Base-by-base conservation (phyloP, 1,139 yeast species). In the Petasospora rhodanensis region DNA sequence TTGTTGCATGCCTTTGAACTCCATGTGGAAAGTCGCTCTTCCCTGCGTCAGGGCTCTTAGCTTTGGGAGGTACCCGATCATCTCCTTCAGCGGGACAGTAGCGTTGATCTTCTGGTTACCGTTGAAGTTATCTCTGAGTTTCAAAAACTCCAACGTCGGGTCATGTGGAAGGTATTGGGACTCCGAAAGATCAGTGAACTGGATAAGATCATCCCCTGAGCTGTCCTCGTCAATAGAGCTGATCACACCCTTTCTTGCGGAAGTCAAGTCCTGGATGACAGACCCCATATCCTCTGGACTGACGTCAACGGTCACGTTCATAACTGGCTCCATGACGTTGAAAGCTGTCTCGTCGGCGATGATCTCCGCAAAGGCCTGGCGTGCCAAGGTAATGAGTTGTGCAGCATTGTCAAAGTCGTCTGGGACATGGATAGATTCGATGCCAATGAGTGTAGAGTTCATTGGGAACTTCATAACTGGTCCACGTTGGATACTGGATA, bases 41-140 rank as follows among this genome's bases (percentile, higher is more conserved):
- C 98, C 98, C 52, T 86, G 89, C 1, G 97, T 89, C 49, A 87
- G 64, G 24, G 94, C 79, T 51, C 97, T 64, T 29, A 91, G 62
- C 38, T 74, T 76, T 6, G 79, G 76, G 35, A 86, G 68, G 54
- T 91, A 91, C 2, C 96, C 95, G 35, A 89, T 73, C 96, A 91
- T 87, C 44, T 82, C 94, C 42, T 80, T 70, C 48, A 91, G 64
- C 8, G 98, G 97, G 0, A 89, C 89, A 37, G 72, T 74, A 0
- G 96, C 96, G 12, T 65, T 62, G 24, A 89, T 73, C 3, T 73
- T 62, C 50, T 83, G 82, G 17, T 40, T 38, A 4, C 51, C 43
- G 34, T 68, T 69, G 15, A 57, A 58, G 6, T 45, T 48, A n/a
- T 43, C 47, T 15, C 42, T 43, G 11, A 45, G 31, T 15, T 46